These are phyloP conservation scores for Nicotiana undulata DNA, from an alignment of 257 asterid species.

Conservation along the genomic window DNA sequence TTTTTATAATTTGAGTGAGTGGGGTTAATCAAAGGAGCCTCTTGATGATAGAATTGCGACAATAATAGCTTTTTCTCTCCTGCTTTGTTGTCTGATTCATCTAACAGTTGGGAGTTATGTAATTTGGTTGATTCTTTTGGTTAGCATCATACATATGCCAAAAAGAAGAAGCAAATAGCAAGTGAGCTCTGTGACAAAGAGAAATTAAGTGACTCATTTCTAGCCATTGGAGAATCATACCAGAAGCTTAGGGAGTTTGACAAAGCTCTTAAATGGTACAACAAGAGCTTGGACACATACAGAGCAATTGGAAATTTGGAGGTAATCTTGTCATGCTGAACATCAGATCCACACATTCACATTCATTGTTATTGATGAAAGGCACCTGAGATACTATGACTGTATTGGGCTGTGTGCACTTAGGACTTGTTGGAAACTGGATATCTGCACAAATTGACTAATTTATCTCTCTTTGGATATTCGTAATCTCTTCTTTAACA, in stretches of 20 bases:
- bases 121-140: constrained; percentile 19
- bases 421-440: not conserved
- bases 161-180: constrained; percentile 61
- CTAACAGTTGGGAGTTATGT: not conserved
- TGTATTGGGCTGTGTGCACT: not conserved
- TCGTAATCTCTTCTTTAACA: constrained; percentile 3
- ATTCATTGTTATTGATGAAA: not conserved
- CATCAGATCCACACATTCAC: not conserved
- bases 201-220: constrained; percentile 76
- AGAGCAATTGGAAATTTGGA: constrained; percentile 72
- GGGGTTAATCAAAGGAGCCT: not conserved
- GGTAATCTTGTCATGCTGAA: constrained; percentile 32
- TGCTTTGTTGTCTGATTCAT: constrained; percentile 11
- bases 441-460: not conserved
- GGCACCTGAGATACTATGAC: not conserved
- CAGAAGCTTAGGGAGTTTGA: constrained; percentile 59
- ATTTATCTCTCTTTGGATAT: not conserved
- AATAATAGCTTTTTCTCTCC: not conserved
- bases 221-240: constrained; percentile 79
- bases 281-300: constrained; percentile 67
- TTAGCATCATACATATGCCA: constrained; percentile 65
- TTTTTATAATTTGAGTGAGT: not conserved
- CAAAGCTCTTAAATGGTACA: constrained; percentile 76
- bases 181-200: constrained; percentile 71
- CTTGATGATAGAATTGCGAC: not conserved